A percentile compares a stretch with the other conserved stretches of the same genome.
phyloP scores from a whole-genome alignment of 495 filamentous ascomycete species.

The Neurospora tetraspora region DNA sequence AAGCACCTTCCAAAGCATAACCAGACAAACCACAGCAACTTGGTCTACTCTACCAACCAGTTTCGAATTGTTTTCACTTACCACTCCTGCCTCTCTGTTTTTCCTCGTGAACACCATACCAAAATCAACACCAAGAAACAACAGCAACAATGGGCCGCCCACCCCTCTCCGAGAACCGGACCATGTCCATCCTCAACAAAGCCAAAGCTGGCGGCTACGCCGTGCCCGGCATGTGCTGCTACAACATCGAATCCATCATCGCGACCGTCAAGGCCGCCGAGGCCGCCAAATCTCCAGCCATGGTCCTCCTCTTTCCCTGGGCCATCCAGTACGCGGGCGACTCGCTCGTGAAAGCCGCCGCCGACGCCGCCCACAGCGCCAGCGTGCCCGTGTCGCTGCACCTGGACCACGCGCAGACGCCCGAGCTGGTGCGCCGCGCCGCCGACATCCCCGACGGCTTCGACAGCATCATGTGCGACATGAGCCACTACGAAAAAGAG shows the following conservation, averaged over 20 bases:
- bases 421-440: constrained; percentile 57
- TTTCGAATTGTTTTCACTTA: neutral
- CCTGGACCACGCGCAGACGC: constrained; percentile 66
- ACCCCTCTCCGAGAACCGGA: constrained; percentile 47
- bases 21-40: neutral
- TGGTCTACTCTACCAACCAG: neutral
- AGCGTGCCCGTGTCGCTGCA: constrained; percentile 63
- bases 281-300: constrained; percentile 59
- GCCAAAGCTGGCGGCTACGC: constrained; percentile 57
- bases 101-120: neutral
- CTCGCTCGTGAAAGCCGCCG: constrained; percentile 31
- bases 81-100: neutral
- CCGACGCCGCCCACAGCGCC: constrained; percentile 47
- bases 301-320: constrained; percentile 86
- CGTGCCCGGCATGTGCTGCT: constrained; percentile 70
- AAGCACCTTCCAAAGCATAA: neutral
- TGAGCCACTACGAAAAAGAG: constrained; percentile 73
- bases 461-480: constrained; percentile 78
- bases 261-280: constrained; percentile 72
- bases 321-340: constrained; percentile 61
- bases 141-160: constrained; percentile 38
- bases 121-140: neutral
- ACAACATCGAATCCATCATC: constrained; percentile 78
- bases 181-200: constrained; percentile 56
- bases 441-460: constrained; percentile 55